Evolutionary conservation across 164 flowering plant genomes (phyloP).

Genomic region (Sedum album): DNA sequence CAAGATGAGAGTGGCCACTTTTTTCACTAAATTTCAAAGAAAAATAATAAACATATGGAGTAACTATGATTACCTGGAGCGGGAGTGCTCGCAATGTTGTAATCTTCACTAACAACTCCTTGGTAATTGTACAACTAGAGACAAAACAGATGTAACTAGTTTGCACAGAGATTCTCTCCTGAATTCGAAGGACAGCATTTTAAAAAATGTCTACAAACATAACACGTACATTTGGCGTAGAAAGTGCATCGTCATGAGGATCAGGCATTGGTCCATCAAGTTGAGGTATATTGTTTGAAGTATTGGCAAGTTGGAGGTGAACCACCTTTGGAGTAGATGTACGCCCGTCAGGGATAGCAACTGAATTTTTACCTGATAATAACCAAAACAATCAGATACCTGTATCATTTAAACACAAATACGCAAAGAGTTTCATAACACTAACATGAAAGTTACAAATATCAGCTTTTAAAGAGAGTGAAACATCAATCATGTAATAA

Average conservation of each 20-base stretch:
- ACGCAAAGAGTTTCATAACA: too few species aligned
- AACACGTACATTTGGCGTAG: slow-evolving; percentile 43
- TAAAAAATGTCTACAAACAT: not conserved
- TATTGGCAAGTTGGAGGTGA: too few species aligned
- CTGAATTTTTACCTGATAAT: too few species aligned
- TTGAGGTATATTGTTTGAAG: slow-evolving; percentile 44
- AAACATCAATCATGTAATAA: too few species aligned
- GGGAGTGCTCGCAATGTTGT: slow-evolving; percentile 72
- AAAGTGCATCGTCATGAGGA: slow-evolving; percentile 59
- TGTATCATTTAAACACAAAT: too few species aligned
- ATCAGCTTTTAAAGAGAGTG: too few species aligned
- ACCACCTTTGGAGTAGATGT: too few species aligned
- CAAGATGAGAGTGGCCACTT: not conserved
- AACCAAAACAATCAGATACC: too few species aligned
- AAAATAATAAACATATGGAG: not conserved
- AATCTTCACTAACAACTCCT: slow-evolving; percentile 84
- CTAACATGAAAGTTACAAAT: too few species aligned
- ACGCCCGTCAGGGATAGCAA: too few species aligned
- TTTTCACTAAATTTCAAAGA: not conserved
- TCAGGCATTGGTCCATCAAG: slow-evolving; percentile 75
- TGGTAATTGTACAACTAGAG: slow-evolving; percentile 61
- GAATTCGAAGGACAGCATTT: not conserved
- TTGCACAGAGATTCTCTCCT: not conserved
- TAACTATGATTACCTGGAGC: slow-evolving; percentile 48
- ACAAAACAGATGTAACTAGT: not conserved